Conservation (phyloP, 805 yeast genomes). For the Metschnikowia chrysomelidarum region DNA sequence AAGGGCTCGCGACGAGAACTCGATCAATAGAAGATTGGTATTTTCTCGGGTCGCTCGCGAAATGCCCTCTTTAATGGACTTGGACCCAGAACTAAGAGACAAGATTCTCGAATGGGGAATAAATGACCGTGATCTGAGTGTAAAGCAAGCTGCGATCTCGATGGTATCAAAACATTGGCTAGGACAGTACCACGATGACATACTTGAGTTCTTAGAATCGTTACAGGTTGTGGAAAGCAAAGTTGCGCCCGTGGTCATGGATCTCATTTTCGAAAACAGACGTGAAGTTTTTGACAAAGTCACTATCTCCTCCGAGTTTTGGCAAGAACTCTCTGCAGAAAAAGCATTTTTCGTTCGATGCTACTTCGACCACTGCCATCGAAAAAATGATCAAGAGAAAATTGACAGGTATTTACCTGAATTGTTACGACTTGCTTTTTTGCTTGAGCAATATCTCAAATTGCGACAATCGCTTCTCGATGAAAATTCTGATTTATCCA, state of each 20-base stretch:
- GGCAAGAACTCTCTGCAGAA: slow-evolving; percentile 72
- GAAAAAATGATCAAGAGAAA: slow-evolving; percentile 48
- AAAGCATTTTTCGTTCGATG: slow-evolving; percentile 68
- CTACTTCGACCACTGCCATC: slow-evolving; percentile 62
- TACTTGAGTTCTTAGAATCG: slow-evolving; percentile 67
- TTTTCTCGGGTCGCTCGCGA: slow-evolving; percentile 67
- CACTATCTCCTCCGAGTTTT: slow-evolving; percentile 60
- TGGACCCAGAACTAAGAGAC: slow-evolving; percentile 57
- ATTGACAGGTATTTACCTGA: slow-evolving; percentile 78
- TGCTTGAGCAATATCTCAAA: slow-evolving; percentile 55
- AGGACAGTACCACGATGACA: slow-evolving; percentile 61
- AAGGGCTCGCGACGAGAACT: slow-evolving; percentile 78
- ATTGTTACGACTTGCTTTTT: slow-evolving; percentile 63
- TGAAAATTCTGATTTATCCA: slow-evolving; percentile 22
- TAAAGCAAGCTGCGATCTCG: slow-evolving; percentile 65
- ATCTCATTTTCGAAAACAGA: slow-evolving; percentile 57
- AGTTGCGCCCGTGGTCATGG: slow-evolving; percentile 66
- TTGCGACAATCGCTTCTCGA: slow-evolving; percentile 35
- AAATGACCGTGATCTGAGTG: slow-evolving; percentile 77
- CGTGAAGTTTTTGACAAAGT: slow-evolving; percentile 62
- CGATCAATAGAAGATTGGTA: slow-evolving; percentile 68
- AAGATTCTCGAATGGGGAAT: slow-evolving; percentile 79
- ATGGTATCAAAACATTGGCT: slow-evolving; percentile 77
- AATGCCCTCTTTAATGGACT: slow-evolving; percentile 52
- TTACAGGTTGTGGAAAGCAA: slow-evolving; percentile 67